phyloP scores from a whole-genome alignment of 148 eudicot genomes.

The Dianthus caryophyllus region DNA sequence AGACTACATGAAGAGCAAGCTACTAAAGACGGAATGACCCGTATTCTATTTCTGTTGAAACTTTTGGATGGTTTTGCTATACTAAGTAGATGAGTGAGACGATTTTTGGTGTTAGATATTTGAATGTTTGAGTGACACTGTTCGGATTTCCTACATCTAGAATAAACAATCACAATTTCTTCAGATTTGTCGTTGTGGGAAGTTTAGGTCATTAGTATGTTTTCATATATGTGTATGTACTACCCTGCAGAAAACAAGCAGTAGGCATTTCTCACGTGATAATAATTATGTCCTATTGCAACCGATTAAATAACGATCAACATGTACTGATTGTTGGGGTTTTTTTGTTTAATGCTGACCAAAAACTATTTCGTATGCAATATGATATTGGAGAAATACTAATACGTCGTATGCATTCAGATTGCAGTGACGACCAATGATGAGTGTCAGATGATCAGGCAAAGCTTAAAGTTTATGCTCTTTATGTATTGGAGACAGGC shows the following conservation, averaged over 20 bases:
- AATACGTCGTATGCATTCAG: conserved; percentile 63
- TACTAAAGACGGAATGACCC: conserved; percentile 31
- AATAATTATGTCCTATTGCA: neutral
- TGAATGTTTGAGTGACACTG: neutral
- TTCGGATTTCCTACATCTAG: neutral
- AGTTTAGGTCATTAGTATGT: too few relatives aligned
- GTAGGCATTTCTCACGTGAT: neutral
- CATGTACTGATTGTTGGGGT: too few relatives aligned
- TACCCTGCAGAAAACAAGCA: too few relatives aligned
- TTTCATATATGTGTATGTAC: too few relatives aligned
- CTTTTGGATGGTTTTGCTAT: conserved; percentile 21
- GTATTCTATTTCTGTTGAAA: conserved; percentile 17
- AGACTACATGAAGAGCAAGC: conserved; percentile 61
- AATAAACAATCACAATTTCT: conserved; percentile 1
- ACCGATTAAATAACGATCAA: too few relatives aligned
- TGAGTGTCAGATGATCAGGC: conserved; percentile 43
- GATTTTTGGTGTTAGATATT: neutral
- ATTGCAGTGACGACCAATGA: conserved; percentile 82
- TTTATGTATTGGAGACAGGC: conserved; percentile 54
- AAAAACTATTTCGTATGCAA: too few relatives aligned
- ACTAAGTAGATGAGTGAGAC: conserved; percentile 20
- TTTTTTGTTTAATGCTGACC: too few relatives aligned
- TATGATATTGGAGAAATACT: too few relatives aligned
- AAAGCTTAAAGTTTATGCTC: conserved; percentile 42
- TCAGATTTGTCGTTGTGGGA: neutral